phyloP scores from a whole-genome alignment of 352 stramenopile species.

The Globisporangium middletonii region DNA sequence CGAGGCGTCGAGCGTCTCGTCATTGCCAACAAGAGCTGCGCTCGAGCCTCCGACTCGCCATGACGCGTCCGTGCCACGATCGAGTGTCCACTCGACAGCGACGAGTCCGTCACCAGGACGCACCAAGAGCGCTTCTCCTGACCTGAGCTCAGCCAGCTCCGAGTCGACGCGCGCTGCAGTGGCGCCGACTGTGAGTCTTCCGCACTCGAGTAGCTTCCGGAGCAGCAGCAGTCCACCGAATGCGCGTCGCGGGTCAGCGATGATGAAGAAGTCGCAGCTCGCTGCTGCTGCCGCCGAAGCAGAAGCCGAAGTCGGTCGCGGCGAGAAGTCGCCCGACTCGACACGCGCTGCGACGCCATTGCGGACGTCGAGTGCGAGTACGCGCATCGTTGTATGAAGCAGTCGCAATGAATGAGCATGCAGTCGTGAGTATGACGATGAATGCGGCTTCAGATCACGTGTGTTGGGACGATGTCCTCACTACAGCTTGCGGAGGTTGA shows the following conservation, averaged over 20 bases:
- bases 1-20: constrained; percentile 11
- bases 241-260: constrained; percentile 1
- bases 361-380: background rate
- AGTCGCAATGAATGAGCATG: too few species aligned
- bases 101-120: background rate
- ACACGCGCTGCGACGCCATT: constrained; percentile 10
- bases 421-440: too few species aligned
- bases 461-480: background rate
- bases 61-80: background rate
- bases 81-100: background rate
- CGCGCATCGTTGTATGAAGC: background rate
- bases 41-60: background rate
- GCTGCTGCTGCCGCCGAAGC: background rate
- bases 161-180: background rate
- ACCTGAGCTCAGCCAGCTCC: background rate
- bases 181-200: background rate
- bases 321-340: constrained; percentile 12
- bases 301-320: background rate
- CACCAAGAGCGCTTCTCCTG: background rate
- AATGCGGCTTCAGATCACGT: background rate
- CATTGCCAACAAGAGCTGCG: background rate
- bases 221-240: constrained; percentile 5
- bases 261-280: constrained; percentile 6
- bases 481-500: constrained; percentile 71
- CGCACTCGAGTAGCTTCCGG: background rate